Evolutionary conservation across 176 grass and related monocot genomes (phyloP).

Genomic region (Oryza glumipatula): DNA sequence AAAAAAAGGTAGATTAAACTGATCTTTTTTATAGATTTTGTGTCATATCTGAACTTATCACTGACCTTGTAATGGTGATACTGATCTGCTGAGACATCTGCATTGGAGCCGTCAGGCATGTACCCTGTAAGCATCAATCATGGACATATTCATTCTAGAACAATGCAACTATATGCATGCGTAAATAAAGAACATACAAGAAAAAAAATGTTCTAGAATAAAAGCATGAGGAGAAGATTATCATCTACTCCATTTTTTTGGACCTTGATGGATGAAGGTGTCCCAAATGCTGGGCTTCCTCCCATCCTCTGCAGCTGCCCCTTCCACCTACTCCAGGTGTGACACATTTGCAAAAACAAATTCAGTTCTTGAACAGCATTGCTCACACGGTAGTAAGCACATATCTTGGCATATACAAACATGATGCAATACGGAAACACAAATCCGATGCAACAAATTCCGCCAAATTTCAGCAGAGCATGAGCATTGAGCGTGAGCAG

Average conservation of each 20-base stretch:
- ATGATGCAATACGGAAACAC: too few species aligned
- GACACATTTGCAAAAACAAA: too few species aligned
- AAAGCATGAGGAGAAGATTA: background rate
- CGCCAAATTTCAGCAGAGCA: too few species aligned
- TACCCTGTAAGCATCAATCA: slow-evolving; percentile 43
- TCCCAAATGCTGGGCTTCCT: slow-evolving; percentile 69
- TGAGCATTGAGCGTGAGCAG: too few species aligned
- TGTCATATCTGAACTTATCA: background rate
- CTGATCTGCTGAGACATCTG: slow-evolving; percentile 69
- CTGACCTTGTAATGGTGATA: slow-evolving; percentile 82
- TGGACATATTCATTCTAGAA: background rate
- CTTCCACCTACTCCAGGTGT: slow-evolving; percentile 45
- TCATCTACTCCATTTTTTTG: background rate
- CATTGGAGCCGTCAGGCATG: slow-evolving; percentile 31
- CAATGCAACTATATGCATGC: background rate
- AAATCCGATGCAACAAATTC: too few species aligned
- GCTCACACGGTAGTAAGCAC: too few species aligned
- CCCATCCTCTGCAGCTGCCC: slow-evolving; percentile 63
- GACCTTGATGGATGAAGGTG: slow-evolving; percentile 59
- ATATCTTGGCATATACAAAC: too few species aligned
- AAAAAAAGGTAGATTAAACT: background rate
- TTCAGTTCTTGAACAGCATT: too few species aligned
- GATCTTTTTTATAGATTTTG: too few species aligned
- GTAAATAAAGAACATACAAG: background rate
- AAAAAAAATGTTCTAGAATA: too few species aligned